Evolutionary conservation across 139 green algal genomes (phyloP), one percentile per base, ranked within the genome.

Genomic region (Zygnema cylindricum): DNA sequence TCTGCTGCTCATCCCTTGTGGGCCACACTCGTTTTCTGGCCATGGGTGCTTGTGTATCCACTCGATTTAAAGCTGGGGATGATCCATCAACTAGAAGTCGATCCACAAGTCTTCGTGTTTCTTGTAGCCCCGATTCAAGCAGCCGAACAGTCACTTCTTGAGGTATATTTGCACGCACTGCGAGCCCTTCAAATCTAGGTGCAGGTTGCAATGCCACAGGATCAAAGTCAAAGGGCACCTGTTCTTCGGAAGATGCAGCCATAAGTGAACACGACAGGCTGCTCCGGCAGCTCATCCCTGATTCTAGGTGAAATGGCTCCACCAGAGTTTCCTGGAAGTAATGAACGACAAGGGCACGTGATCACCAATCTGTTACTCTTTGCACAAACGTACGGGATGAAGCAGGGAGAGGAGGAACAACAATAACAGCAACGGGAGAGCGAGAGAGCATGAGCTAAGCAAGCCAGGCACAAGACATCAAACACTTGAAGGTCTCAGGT

Each of bases 231-330:
- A 63, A 63, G 16, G 49, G 49, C 7, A 63, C n/a, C n/a, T n/a
- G n/a, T n/a, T n/a, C n/a, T n/a, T 63, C 49, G 49, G 49, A 63
- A 7, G 49, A 7, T 63, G 49, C 49, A 63, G 16, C 49, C 49
- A 63, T 63, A 7, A 63, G 7, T 7, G 49, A 63, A 16, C 7
- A 63, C 49, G 16, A 63, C n/a, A n/a, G n/a, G n/a, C n/a, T 63
- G 7, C 49, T 63, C 16, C 49, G 49, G 16, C 16, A 25, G 49
- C 49, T 63, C 7, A 63, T 63, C 7, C 49, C 16, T 7, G 7
- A 79, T 41, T 41, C 71, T 16, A 85, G 16, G 7, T 85, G 77
- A 85, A 75, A 85, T 16, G 77, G 7, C 11, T 85, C 77, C 7
- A 85, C 77, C 49, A 77, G 11, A 11, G 35, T 41, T 41, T 85